phyloP scores from a whole-genome alignment of 139 green algal species.

The Tetradesmus obliquus region DNA sequence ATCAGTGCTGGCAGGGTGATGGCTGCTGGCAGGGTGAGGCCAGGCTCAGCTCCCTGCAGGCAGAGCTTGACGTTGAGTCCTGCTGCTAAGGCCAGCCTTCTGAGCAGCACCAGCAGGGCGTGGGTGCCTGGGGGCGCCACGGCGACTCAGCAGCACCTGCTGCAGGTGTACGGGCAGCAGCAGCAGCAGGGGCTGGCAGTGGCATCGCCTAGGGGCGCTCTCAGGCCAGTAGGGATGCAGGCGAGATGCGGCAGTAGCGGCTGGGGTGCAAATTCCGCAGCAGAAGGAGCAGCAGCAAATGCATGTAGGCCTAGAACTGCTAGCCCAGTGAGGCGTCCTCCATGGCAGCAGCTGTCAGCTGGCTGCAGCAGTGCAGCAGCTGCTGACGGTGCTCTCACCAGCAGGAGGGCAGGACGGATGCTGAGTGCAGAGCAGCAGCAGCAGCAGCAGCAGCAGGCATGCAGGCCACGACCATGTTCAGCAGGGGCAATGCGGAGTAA shows the following conservation, averaged over 20 bases:
- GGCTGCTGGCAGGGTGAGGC: not conserved
- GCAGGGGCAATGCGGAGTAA: not conserved
- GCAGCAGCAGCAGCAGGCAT: not conserved
- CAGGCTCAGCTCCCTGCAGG: slow-evolving; percentile 9
- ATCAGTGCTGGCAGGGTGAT: not conserved
- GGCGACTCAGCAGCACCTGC: not conserved
- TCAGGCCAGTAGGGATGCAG: not conserved
- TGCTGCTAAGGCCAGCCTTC: not conserved
- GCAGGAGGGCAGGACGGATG: not conserved
- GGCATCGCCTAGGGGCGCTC: not conserved
- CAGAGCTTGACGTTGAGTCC: not conserved
- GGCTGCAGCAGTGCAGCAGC: not conserved
- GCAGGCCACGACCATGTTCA: not conserved
- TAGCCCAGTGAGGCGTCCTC: not conserved
- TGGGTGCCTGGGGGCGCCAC: not conserved
- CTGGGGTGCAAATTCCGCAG: not conserved
- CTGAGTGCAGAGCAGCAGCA: not conserved
- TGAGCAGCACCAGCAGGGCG: not conserved
- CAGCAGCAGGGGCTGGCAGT: not conserved
- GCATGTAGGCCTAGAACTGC: not conserved
- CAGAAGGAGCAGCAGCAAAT: not conserved
- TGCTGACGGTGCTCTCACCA: not conserved
- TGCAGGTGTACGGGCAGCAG: not conserved
- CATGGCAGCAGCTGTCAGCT: not conserved
- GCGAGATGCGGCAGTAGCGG: not conserved